Conservation (phyloP, 108 stramenopile genomes). For the Craspedostauros australis region DNA sequence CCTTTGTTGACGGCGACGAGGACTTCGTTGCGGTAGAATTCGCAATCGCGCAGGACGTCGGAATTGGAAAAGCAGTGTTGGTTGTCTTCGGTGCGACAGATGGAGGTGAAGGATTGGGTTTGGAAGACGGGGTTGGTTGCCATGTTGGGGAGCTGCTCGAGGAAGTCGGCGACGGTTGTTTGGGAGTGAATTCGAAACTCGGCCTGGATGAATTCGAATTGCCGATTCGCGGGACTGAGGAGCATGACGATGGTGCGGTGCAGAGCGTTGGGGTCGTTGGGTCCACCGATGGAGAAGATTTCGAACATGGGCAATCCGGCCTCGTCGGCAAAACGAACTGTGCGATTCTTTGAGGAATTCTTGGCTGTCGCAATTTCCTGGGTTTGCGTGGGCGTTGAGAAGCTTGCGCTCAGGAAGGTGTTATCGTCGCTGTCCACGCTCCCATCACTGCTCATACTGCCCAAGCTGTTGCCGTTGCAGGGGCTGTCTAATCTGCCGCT, state of each 20-base stretch:
- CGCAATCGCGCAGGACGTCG: neutral
- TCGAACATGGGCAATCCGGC: conserved; percentile 9
- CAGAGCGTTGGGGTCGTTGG: neutral
- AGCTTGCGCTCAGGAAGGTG: neutral
- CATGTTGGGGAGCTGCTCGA: conserved; percentile 13
- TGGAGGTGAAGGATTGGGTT: neutral
- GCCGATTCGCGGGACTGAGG: conserved; percentile 17
- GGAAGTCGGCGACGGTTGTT: conserved; percentile 14
- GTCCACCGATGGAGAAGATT: neutral
- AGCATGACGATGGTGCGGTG: conserved; percentile 11
- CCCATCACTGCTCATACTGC: neutral
- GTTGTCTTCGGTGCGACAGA: neutral
- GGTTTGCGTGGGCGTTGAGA: neutral
- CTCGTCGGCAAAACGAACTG: neutral
- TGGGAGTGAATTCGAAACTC: conserved; percentile 12
- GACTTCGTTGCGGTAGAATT: conserved; percentile 4
- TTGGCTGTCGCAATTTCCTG: neutral
- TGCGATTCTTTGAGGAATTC: neutral
- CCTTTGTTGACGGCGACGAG: conserved; percentile 1
- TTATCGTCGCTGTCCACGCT: neutral
- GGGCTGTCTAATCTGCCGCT: neutral
- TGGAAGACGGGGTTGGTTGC: conserved; percentile 5
- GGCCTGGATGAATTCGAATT: conserved; percentile 24
- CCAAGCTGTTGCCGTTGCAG: neutral
- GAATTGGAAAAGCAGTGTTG: neutral